phyloP scores from a whole-genome alignment of 2,329 filamentous ascomycete species.

The Magnaporthales sp. region DNA sequence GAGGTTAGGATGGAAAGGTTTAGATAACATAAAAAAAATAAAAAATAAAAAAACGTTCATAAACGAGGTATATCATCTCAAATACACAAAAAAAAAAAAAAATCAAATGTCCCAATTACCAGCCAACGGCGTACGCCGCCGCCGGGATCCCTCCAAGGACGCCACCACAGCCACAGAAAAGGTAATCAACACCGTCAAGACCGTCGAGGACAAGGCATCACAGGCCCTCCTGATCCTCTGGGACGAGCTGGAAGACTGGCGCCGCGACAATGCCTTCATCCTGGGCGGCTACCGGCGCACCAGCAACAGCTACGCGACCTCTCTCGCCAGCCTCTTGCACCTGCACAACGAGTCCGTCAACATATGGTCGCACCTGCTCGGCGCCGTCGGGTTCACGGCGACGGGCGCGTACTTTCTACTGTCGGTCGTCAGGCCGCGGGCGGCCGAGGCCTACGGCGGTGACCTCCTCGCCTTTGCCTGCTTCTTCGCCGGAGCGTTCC shows the following conservation, averaged over 20 bases:
- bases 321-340: conserved; percentile 38
- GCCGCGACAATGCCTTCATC: conserved; percentile 52
- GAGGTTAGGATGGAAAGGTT: background rate
- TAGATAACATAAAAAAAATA: background rate
- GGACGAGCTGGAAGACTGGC: conserved; percentile 51
- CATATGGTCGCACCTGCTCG: conserved; percentile 57
- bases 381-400: conserved; percentile 49
- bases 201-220: conserved; percentile 30
- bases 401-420: conserved; percentile 36
- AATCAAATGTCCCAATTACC: background rate
- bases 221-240: conserved; percentile 38
- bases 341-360: conserved; percentile 56
- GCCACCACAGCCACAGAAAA: background rate
- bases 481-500: conserved; percentile 68
- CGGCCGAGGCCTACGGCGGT: conserved; percentile 34
- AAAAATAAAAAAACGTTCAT: background rate
- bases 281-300: conserved; percentile 42
- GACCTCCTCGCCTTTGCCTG: conserved; percentile 68
- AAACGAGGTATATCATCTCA: background rate
- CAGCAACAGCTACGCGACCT: conserved; percentile 36
- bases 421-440: conserved; percentile 45
- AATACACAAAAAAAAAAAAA: background rate
- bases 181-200: conserved; percentile 17
- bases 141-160: background rate
- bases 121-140: background rate